A percentile compares a stretch with the other conserved stretches of the same genome.
Conservation (phyloP, 2,329 filamentous ascomycete genomes). For the Aspergillus latus region DNA sequence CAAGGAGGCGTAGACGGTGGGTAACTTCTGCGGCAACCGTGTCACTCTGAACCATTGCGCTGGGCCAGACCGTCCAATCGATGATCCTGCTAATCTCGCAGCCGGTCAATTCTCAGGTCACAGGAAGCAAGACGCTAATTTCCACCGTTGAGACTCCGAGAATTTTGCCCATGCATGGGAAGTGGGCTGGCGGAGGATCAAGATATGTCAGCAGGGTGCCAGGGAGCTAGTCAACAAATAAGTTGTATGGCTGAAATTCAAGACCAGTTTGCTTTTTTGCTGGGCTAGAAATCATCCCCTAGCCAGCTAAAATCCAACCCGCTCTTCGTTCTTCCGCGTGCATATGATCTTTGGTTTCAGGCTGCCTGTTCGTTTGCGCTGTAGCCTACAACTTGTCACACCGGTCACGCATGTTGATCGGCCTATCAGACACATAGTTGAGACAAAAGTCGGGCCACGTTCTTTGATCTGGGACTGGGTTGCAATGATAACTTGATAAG, state of each 20-base stretch:
- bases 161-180: neutral
- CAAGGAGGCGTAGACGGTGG: neutral
- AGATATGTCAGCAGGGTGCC: neutral
- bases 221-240: too few relatives aligned
- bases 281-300: neutral
- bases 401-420: neutral
- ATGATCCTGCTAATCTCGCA: neutral
- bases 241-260: neutral
- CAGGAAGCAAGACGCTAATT: neutral
- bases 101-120: neutral
- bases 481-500: too few relatives aligned
- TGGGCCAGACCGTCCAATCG: conserved; percentile 18
- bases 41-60: conserved; percentile 18
- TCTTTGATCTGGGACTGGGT: neutral
- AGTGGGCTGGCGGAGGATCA: conserved; percentile 2
- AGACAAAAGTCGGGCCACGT: neutral
- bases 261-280: conserved; percentile 2
- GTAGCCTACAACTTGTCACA: neutral
- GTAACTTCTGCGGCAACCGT: conserved; percentile 11
- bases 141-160: neutral
- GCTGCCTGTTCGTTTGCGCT: neutral
- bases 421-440: neutral
- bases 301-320: neutral
- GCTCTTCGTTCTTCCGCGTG: conserved; percentile 2
- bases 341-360: neutral